A percentile compares a stretch with the other conserved stretches of the same genome.
Conservation (phyloP, 1,284 basidiomycete species). For the Tranzscheliella williamsii region DNA sequence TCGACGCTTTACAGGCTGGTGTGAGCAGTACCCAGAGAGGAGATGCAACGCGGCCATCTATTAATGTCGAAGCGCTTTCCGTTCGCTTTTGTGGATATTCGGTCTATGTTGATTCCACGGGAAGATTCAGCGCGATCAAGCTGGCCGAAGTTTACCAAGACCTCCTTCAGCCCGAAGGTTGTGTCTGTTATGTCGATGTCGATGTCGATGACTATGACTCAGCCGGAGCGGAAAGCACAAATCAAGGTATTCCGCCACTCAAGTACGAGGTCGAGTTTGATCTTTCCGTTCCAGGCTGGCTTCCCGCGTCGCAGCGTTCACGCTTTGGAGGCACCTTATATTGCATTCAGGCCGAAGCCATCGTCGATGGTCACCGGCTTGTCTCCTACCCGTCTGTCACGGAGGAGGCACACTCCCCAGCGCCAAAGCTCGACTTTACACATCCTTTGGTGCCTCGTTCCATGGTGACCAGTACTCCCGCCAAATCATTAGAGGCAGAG, state of each 20-base stretch:
- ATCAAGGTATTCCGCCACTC: conserved; percentile 1
- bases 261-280: conserved; percentile 57
- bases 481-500: conserved; percentile 26
- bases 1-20: neutral
- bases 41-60: conserved; percentile 3
- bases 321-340: conserved; percentile 58
- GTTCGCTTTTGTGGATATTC: conserved; percentile 53
- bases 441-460: too few relatives aligned
- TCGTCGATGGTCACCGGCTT: conserved; percentile 23
- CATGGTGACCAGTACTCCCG: too few relatives aligned
- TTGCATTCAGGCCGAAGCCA: conserved; percentile 44
- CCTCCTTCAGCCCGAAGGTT: conserved; percentile 37
- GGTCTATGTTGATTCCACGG: conserved; percentile 53
- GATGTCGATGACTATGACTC: conserved; percentile 6
- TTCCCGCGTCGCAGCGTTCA: conserved; percentile 53
- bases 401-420: too few relatives aligned
- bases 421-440: too few relatives aligned
- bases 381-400: conserved; percentile 17
- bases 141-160: conserved; percentile 46
- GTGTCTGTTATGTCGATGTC: conserved; percentile 10
- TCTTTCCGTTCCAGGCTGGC: conserved; percentile 56
- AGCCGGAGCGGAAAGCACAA: neutral
- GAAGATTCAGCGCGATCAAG: conserved; percentile 50
- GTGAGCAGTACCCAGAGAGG: neutral
- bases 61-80: conserved; percentile 39